Evolutionary conservation across 306 rosid genomes (phyloP).

Genomic region (Fragaria vesca): DNA sequence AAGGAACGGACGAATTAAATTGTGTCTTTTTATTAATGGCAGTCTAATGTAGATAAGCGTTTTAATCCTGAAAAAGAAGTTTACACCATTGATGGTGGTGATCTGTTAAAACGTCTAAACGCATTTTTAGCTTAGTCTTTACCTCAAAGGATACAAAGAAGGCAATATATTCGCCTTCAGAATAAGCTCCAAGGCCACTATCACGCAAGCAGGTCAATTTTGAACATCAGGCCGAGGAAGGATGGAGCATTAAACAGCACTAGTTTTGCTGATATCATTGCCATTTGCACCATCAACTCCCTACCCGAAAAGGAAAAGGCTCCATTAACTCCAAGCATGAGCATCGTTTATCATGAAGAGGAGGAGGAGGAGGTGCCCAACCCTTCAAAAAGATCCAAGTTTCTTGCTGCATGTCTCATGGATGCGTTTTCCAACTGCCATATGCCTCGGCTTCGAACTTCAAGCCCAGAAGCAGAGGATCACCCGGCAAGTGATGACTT

Average conservation of each 20-base stretch:
- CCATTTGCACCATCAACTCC: constrained; percentile 21
- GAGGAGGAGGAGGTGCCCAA: constrained; percentile 47
- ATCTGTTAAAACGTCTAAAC: constrained; percentile 34
- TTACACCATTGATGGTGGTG: constrained; percentile 6
- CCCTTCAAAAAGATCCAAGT: constrained; percentile 52
- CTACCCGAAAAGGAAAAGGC: neutral
- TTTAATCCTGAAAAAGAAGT: constrained; percentile 21
- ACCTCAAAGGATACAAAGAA: constrained; percentile 60
- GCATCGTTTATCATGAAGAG: constrained; percentile 61
- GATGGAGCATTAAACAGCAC: constrained; percentile 5
- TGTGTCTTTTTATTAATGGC: neutral
- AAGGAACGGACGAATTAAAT: constrained; percentile 3
- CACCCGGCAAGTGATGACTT: constrained; percentile 54
- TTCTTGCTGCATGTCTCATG: constrained; percentile 49
- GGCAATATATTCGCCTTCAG: constrained; percentile 36
- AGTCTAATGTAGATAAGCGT: constrained; percentile 28
- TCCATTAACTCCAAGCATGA: constrained; percentile 42
- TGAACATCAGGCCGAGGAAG: constrained; percentile 30
- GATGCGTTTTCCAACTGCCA: constrained; percentile 61
- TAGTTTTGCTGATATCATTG: constrained; percentile 27
- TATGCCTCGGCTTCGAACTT: constrained; percentile 30
- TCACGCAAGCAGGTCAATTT: constrained; percentile 47
- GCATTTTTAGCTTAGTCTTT: constrained; percentile 61
- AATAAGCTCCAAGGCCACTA: constrained; percentile 67
- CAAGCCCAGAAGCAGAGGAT: constrained; percentile 58